Conservation (phyloP, 495 filamentous ascomycete genomes). For the Rusavskia elegans region DNA sequence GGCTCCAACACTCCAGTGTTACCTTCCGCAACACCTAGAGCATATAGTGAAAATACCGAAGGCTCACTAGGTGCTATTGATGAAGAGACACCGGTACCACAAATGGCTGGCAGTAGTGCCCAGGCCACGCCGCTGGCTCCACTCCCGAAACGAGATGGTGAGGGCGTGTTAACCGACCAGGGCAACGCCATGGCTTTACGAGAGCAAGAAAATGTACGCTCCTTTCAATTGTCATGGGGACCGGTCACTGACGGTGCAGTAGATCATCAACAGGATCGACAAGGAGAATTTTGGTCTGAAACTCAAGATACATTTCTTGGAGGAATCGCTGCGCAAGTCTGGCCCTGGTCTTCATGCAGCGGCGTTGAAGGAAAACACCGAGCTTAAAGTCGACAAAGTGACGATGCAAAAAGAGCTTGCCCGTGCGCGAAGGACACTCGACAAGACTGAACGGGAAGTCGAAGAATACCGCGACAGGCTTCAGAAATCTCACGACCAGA, state of each 20-base stretch:
- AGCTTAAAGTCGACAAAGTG: constrained; percentile 78
- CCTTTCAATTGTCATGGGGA: constrained; percentile 13
- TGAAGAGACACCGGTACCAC: constrained; percentile 48
- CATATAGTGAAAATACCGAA: constrained; percentile 50
- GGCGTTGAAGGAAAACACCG: constrained; percentile 84
- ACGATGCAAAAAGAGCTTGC: constrained; percentile 77
- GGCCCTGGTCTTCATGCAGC: constrained; percentile 77
- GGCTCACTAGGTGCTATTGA: constrained; percentile 31
- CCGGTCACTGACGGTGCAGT: not conserved
- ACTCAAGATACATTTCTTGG: constrained; percentile 92
- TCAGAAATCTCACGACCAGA: constrained; percentile 59
- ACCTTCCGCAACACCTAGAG: constrained; percentile 39
- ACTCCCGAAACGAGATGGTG: constrained; percentile 40
- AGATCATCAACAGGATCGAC: constrained; percentile 83
- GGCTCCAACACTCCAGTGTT: constrained; percentile 48
- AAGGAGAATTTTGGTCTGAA: constrained; percentile 96
- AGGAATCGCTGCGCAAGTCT: constrained; percentile 67
- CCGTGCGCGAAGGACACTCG: constrained; percentile 65
- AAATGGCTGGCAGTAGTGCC: constrained; percentile 58
- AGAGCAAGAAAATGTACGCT: constrained; percentile 72
- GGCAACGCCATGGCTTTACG: constrained; percentile 82
- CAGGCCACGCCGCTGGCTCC: constrained; percentile 64
- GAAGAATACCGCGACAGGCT: constrained; percentile 66
- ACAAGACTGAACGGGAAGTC: constrained; percentile 61
- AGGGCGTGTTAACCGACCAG: constrained; percentile 50